Evolutionary conservation across 148 eudicot species (phyloP), one percentile per base, ranked within the genome.

Genomic region (Chenopodium formosanum): DNA sequence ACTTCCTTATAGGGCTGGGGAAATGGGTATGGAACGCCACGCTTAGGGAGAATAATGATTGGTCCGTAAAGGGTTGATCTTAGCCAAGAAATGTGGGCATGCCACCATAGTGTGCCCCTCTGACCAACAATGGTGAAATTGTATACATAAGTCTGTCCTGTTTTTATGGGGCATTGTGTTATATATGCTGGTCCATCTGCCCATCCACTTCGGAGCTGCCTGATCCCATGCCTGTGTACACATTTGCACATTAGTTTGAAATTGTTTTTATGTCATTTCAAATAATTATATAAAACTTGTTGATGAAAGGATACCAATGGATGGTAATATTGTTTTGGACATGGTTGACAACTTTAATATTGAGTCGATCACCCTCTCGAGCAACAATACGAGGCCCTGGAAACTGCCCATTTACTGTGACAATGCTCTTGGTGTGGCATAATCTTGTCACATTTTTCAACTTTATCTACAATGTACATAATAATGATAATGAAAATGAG

Each of bases 61-160:
- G 89, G 90, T 4, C 90, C 92, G 34, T 90, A 85, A 34, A 90
- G 84, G 12, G 92, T 90, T 13, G 88, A 85, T 82, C 90, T 80
- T 14, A 90, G 90, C 92, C 92, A 90, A 67, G 92, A 86, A 78
- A 88, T 82, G 69, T 90, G 92, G 16, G 90, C 92, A 71, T 90
- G 90, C 92, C 90, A 86, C 78, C 85, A 86, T 67, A 90, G 85
- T 62, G 92, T 90, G 31, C 92, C 92, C 82, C 92, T 81, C 62
- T 90, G 92, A 25, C 91, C 89, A 50, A 88, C 83, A 50, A 88
- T 84, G 47, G 88, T 90, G 82, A 81, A 88, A 82, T 88, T 88
- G 80, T 88, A 90, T 3, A 87, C 88, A 77, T 88, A 90, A 50
- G 84, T 80, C 80, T 87, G 89, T 17, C 90, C 90, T 0, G 88